phyloP scores from a whole-genome alignment of 106 monocot genomes.

The Allium fistulosum region DNA sequence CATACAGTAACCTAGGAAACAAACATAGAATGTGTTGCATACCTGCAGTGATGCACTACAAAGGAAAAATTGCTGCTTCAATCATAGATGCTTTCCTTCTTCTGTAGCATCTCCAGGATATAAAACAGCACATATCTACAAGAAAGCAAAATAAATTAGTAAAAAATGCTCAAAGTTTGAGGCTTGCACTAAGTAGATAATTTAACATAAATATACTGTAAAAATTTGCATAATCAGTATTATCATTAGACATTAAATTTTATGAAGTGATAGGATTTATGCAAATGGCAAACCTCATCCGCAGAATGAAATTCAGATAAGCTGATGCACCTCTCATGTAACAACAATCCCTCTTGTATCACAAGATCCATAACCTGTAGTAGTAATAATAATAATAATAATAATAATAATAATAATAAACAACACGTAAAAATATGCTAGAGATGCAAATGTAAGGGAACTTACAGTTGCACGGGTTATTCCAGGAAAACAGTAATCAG shows the following conservation, averaged over 20 bases:
- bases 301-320: constrained; percentile 96
- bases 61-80: too few relatives aligned
- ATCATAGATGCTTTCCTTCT: too few relatives aligned
- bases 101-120: too few relatives aligned
- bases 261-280: too few relatives aligned
- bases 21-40: too few relatives aligned
- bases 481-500: too few relatives aligned
- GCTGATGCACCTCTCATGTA: constrained; percentile 80
- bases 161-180: constrained; percentile 3
- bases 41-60: too few relatives aligned
- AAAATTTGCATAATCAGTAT: background rate
- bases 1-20: too few relatives aligned
- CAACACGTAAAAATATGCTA: background rate
- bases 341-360: constrained; percentile 54
- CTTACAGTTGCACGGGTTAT: too few relatives aligned
- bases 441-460: constrained; percentile 1
- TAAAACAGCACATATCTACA: too few relatives aligned
- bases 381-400: background rate
- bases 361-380: constrained; percentile 95
- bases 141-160: too few relatives aligned
- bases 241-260: background rate
- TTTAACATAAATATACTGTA: background rate
- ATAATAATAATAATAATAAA: background rate
- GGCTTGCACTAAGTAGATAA: background rate
- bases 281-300: constrained; percentile 62